Conservation (phyloP, 805 yeast genomes). For the Phaffomyces thermotolerans region DNA sequence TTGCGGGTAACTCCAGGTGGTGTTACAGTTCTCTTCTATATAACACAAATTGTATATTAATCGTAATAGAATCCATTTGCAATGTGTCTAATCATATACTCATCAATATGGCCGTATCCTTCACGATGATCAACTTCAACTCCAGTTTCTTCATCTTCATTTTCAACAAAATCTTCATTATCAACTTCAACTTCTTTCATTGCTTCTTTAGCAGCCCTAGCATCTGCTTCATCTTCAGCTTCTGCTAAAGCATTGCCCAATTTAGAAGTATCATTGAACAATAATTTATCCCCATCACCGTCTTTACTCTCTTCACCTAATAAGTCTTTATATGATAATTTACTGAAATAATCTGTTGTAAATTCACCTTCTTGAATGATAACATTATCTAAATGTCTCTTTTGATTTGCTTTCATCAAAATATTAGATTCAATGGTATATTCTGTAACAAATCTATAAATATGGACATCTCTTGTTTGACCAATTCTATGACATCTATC, state of each 20-base stretch:
- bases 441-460: constrained; percentile 92
- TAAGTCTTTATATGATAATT: constrained; percentile 77
- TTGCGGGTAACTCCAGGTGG: constrained; percentile 6
- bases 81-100: constrained; percentile 88
- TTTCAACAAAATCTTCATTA: constrained; percentile 74
- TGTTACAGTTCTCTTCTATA: neutral
- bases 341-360: constrained; percentile 92
- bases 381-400: constrained; percentile 86
- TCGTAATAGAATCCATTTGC: constrained; percentile 71
- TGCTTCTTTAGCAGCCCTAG: constrained; percentile 78
- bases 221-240: constrained; percentile 92
- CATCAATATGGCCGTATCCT: constrained; percentile 78
- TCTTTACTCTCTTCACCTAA: constrained; percentile 41
- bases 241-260: constrained; percentile 67
- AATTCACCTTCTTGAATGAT: constrained; percentile 97
- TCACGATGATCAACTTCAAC: constrained; percentile 48
- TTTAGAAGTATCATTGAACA: constrained; percentile 29
- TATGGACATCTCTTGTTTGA: constrained; percentile 95
- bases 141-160: constrained; percentile 17
- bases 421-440: constrained; percentile 95
- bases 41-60: constrained; percentile 7
- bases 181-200: constrained; percentile 80
- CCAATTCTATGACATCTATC: constrained; percentile 99
- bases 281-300: constrained; percentile 25
- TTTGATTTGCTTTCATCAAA: constrained; percentile 88